Evolutionary conservation across 1,284 basidiomycete genomes (phyloP).

Genomic region (Ustilago xerochloae): DNA sequence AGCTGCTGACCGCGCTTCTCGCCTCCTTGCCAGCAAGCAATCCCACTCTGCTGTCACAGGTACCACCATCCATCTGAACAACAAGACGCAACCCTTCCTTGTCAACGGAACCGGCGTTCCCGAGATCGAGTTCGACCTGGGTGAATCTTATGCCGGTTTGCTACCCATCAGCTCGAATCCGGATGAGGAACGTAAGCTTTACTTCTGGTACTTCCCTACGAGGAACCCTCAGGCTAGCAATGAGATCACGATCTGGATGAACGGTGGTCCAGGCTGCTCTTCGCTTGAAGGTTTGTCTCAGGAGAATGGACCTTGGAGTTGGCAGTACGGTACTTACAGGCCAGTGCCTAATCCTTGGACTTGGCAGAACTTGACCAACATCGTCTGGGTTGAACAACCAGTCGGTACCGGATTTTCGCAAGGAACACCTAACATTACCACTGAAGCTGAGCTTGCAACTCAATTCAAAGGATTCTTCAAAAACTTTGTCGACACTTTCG

Average conservation of each 20-base stretch:
- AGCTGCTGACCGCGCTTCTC: slow-evolving; percentile 19
- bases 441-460: slow-evolving; percentile 66
- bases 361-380: slow-evolving; percentile 80
- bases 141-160: slow-evolving; percentile 56
- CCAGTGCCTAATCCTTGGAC: slow-evolving; percentile 78
- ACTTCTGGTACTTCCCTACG: slow-evolving; percentile 88
- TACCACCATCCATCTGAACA: slow-evolving; percentile 23
- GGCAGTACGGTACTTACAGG: slow-evolving; percentile 76
- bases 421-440: slow-evolving; percentile 75
- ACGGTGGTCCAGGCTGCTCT: slow-evolving; percentile 77
- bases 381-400: slow-evolving; percentile 86
- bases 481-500: slow-evolving; percentile 56
- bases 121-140: slow-evolving; percentile 50
- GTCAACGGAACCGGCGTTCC: slow-evolving; percentile 48
- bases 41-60: slow-evolving; percentile 15
- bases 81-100: slow-evolving; percentile 30
- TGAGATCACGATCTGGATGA: slow-evolving; percentile 76
- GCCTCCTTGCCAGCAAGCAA: slow-evolving; percentile 16
- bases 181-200: slow-evolving; percentile 72
- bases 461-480: slow-evolving; percentile 66
- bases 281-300: slow-evolving; percentile 81
- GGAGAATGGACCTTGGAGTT: slow-evolving; percentile 80
- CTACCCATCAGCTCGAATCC: slow-evolving; percentile 44
- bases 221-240: slow-evolving; percentile 77
- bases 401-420: slow-evolving; percentile 83